Percentiles rank a stretch among this genome's conserved stretches.
These are phyloP conservation scores for Aureobasidium sp. DNA, from an alignment of 2,329 filamentous ascomycete species.

Conservation along the genomic window DNA sequence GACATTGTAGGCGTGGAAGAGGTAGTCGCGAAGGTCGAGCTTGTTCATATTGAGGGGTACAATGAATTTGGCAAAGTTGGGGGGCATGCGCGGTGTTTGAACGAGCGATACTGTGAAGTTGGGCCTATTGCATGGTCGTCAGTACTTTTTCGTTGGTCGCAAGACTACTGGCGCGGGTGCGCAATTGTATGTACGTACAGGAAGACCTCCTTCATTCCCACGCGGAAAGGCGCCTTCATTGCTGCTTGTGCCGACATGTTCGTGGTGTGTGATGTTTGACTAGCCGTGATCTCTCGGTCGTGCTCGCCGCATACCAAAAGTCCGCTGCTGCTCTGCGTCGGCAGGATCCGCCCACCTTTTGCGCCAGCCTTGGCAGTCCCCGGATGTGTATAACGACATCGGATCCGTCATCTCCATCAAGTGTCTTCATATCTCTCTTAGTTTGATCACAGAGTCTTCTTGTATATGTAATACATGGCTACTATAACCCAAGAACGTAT, in stretches of 20 bases:
- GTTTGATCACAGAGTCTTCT: neutral
- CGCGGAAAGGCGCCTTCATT: constrained; percentile 23
- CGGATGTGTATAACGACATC: neutral
- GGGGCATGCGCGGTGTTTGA: constrained; percentile 62
- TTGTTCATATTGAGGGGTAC: constrained; percentile 93
- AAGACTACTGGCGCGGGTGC: neutral
- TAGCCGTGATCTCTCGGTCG: neutral
- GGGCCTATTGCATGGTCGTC: constrained; percentile 50
- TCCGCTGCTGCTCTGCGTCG: neutral
- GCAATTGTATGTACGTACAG: constrained; percentile 24
- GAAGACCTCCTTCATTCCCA: constrained; percentile 31
- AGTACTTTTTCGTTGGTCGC: neutral
- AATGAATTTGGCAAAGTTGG: constrained; percentile 80
- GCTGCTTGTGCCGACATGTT: constrained; percentile 1
- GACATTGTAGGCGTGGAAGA: constrained; percentile 78
- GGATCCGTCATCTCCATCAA: neutral
- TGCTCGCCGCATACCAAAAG: constrained; percentile 14
- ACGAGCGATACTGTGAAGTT: constrained; percentile 75
- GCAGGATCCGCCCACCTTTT: neutral
- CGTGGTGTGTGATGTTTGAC: neutral
- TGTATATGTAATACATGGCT: neutral
- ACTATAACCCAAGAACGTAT: neutral
- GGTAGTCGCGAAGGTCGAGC: constrained; percentile 91
- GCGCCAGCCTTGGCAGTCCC: constrained; percentile 2
- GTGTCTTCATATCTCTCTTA: too few species aligned